Evolutionary conservation across 164 flowering plant species (phyloP).

Genomic region (Aristolochia californica): DNA sequence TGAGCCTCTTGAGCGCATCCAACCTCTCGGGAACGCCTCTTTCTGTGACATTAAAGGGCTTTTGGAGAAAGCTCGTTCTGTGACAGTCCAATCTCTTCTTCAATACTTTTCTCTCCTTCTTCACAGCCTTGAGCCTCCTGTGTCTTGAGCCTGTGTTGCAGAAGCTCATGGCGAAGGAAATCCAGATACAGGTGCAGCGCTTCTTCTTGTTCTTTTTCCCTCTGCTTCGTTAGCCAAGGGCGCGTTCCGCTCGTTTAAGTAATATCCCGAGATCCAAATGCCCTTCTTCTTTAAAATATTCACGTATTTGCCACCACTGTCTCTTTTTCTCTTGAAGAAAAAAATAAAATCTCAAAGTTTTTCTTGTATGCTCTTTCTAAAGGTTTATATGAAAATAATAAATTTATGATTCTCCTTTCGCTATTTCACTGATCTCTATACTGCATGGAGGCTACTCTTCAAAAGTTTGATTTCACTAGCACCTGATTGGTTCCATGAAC

Average conservation of each 20-base stretch:
- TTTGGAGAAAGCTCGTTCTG: neutral
- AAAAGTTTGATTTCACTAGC: too few relatives aligned
- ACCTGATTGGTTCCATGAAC: too few relatives aligned
- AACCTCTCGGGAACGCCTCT: conserved; percentile 6
- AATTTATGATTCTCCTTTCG: too few relatives aligned
- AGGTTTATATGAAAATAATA: too few relatives aligned
- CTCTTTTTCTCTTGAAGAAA: too few relatives aligned
- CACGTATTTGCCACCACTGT: neutral
- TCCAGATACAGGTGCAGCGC: too few relatives aligned
- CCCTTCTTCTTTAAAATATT: neutral
- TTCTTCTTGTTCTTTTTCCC: too few relatives aligned
- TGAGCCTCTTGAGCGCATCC: conserved; percentile 33
- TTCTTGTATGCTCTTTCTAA: too few relatives aligned
- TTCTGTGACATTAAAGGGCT: neutral
- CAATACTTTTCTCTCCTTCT: neutral
- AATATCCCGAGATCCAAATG: neutral
- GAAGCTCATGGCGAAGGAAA: conserved; percentile 7
- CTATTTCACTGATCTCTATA: too few relatives aligned
- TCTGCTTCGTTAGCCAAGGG: neutral
- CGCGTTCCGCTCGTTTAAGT: neutral
- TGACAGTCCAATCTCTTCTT: neutral
- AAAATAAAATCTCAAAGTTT: too few relatives aligned
- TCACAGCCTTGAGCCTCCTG: neutral
- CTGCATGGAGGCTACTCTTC: too few relatives aligned
- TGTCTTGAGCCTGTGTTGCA: neutral